Base-by-base conservation (phyloP, 2,329 filamentous ascomycete genomes). In the Ceratocystis lukuohia region DNA sequence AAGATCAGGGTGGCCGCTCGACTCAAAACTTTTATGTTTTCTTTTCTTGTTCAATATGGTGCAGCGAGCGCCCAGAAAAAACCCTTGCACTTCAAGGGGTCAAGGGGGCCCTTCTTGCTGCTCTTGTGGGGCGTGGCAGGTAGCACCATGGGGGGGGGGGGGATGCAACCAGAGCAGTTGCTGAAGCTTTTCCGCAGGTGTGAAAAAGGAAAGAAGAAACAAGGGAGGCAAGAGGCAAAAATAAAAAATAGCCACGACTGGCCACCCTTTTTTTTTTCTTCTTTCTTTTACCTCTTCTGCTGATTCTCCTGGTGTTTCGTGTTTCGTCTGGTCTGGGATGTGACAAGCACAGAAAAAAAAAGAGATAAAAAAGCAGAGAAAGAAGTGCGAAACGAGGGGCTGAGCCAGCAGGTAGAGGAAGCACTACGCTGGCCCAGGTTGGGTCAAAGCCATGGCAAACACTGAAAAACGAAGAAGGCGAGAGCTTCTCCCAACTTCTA, bases 301-400 rank as follows among this genome's bases (percentile, higher is more conserved):
- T 53, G 48, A 41, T 1, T n/a, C n/a, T 53, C n/a, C 12, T n/a
- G 48, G 17, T 10, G 56, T 59, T 59, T 59, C 30, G 56, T 15
- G 56, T 59, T 37, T 59, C 17, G 56, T 59, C 28, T 59, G 28
- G 50, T 56, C 50, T 56, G 50, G 56, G 30, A 28, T 59, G 28
- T 28, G 56, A 37, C 33, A 7, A 30, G 15, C 17, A 59, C 8
- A 20, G n/a, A 20, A 20, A 37, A 59, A 33, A 59, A 59, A 20
- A 20, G 7, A n/a, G 17, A 28, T 2, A 28, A 37, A 8, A 12
- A 12, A 10, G 22, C 20, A 53, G 56, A 37, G 33, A 17, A 25
- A n/a, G 17, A 37, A 59, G 33, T 15, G 56, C 56, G 56, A 59
- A 59, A 59, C 56, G 25, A 37, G 56, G 33, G 56, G 56, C 56